Evolutionary conservation across 345 rosid species (phyloP), one percentile per base, ranked within the genome.

Genomic region (Anastatica hierochuntica): DNA sequence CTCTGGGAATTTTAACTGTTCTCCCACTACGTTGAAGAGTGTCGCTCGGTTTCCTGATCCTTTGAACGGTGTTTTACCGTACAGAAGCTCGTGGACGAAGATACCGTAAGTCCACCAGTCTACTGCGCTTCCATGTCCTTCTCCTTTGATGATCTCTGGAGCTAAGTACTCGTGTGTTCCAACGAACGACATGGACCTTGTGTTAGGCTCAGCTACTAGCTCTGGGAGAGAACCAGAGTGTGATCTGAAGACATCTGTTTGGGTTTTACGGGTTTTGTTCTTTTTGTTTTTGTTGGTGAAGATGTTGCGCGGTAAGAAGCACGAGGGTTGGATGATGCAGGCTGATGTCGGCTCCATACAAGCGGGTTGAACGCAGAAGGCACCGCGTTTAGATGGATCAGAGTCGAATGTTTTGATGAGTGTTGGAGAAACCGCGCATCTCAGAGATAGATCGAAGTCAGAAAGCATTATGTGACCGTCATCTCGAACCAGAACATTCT

Each of bases 81-180:
- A 85, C 0, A 92, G 57, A 14, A 92, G 74, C 64, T 92, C 98
- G 4, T 92, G 95, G 63, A 92, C 64, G 68, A 92, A 92, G 63
- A 92, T 83, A 11, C 98, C 98, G 35, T 85, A 92, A 4, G 98
- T 92, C 98, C 98, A 88, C 98, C 98, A 92, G 31, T 92, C 98
- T 27, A 92, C 96, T 19, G 96, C 95, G 62, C 98, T 88, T 37
- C 98, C 96, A 19, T 92, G 98, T 29, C 98, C 98, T 66, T 92
- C 98, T 53, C 96, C 98, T 69, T 84, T 90, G 63, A 87, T 83
- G 24, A 87, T 87, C 73, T 87, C 96, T 8, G 96, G 96, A 72
- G 96, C 96, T 10, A 92, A 76, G 77, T 92, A 92, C 72, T 92
- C 98, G 10, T 92, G 98, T 44, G 98, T 92, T 60, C 98, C 98